Percentiles rank a stretch among this genome's conserved stretches.
These are phyloP conservation scores for Leccinum truebloodii DNA, from an alignment of 768 basidiomycete genomes.

Conservation along the genomic window DNA sequence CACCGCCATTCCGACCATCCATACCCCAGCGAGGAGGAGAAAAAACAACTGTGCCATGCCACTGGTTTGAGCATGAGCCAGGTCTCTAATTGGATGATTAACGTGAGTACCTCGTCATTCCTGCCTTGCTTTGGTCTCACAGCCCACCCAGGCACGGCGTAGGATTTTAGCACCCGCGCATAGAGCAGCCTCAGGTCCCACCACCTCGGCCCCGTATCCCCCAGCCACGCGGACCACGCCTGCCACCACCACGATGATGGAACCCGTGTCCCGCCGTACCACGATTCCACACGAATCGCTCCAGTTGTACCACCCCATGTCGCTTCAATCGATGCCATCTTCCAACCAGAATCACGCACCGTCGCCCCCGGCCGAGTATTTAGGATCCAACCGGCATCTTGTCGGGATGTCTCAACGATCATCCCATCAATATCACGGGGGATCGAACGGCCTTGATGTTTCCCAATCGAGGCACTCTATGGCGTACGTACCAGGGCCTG, in stretches of 20 bases:
- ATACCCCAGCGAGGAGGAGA: conserved; percentile 81
- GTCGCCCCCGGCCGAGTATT: conserved; percentile 41
- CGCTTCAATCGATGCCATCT: conserved; percentile 55
- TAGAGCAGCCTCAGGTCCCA: conserved; percentile 71
- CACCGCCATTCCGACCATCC: conserved; percentile 88
- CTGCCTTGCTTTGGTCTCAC: conserved; percentile 14
- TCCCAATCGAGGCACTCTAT: conserved; percentile 40
- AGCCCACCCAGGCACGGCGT: conserved; percentile 58
- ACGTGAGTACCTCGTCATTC: conserved; percentile 47
- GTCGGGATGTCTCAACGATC: conserved; percentile 42
- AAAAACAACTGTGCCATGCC: conserved; percentile 83
- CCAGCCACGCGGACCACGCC: conserved; percentile 38
- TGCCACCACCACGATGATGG: conserved; percentile 24
- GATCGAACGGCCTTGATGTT: conserved; percentile 25
- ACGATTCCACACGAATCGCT: conserved; percentile 71
- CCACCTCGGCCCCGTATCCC: conserved; percentile 68
- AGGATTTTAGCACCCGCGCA: too few relatives aligned
- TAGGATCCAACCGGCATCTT: conserved; percentile 45
- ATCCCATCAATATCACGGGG: conserved; percentile 31
- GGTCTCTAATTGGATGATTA: conserved; percentile 94
- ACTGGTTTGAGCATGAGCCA: conserved; percentile 88
- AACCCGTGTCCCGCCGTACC: conserved; percentile 53
- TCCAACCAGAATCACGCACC: conserved; percentile 36
- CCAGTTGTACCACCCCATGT: conserved; percentile 79
- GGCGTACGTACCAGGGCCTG: conserved; percentile 38